Base-by-base conservation (phyloP, 2,329 filamentous ascomycete species). In the Clarireedia homoeocarpa region DNA sequence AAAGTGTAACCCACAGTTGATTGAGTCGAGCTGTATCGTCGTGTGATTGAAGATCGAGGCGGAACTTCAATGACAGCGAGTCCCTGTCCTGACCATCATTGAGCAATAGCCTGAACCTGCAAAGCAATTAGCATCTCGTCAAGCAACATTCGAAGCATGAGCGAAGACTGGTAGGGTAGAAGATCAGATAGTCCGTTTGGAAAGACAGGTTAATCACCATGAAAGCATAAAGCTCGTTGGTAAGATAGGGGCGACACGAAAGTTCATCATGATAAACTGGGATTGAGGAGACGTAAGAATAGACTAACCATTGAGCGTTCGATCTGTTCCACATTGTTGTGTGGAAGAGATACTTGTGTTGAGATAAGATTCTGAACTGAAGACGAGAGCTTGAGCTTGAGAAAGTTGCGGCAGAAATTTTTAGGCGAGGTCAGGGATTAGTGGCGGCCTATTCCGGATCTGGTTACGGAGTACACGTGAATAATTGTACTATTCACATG, bases 191-290 rank as follows among this genome's bases (percentile, higher is more conserved):
- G 75, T 80, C 77, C 76, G 72, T 78, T 80, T 81, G 77, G 78
- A 75, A 72, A 75, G 77, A 80, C 77, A 73, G 77, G 78, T 80
- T 75, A 58, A 70, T 81, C 78, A 81, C 77, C 78, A 81, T 74
- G 59, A 66, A 67, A 68, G 66, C 62, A 58, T 58, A 65, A 46
- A 66, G 62, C 63, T 68, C 63, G 59, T 63, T 65, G 63, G 73
- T 81, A 77, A 76, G 78, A 77, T 78, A 79, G 78, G 78, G 78
- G 78, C 78, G 78, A 81, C 78, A 77, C 72, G 69, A 71, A 69
- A 72, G 70, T 72, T 81, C 78, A 81, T 81, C 78, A 81, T 76
- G 36, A 42, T 48, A 57, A 2, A 24, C 39, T 47, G 49, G 12
- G 39, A n/a, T 14, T 27, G 24, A n/a, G 38, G 4, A 34, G 7